A percentile compares a stretch with the other conserved stretches of the same genome.
Conservation (phyloP, 495 filamentous ascomycete species). For the Lophiotrema nucula region DNA sequence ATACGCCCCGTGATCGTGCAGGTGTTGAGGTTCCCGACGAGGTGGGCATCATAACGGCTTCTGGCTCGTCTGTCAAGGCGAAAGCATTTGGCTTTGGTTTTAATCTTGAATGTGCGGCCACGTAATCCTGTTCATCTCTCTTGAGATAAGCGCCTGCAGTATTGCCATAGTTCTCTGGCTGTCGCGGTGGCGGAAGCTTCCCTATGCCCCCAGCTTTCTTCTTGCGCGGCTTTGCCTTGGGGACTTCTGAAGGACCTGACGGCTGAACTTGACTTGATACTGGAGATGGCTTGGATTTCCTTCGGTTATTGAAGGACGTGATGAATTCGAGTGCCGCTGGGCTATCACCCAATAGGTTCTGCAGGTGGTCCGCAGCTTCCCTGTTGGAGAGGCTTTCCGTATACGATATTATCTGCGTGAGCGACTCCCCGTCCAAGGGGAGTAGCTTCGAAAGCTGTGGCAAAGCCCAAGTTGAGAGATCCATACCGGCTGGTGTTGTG, state of each 20-base stretch:
- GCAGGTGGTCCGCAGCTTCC: conserved; percentile 78
- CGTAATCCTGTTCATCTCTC: conserved; percentile 63
- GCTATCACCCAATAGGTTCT: conserved; percentile 83
- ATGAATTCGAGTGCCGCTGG: conserved; percentile 87
- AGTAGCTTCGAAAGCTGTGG: conserved; percentile 74
- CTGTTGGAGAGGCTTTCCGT: conserved; percentile 67
- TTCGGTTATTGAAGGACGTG: conserved; percentile 78
- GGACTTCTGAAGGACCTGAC: conserved; percentile 37
- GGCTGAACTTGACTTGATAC: conserved; percentile 31
- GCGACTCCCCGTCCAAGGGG: conserved; percentile 76
- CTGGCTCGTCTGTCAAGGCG: conserved; percentile 43
- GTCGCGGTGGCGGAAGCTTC: conserved; percentile 58
- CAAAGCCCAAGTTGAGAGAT: conserved; percentile 50
- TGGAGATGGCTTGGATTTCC: conserved; percentile 45
- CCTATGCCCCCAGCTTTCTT: conserved; percentile 59
- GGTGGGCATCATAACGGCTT: conserved; percentile 43
- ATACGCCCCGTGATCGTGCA: conserved; percentile 13
- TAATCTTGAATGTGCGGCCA: conserved; percentile 45
- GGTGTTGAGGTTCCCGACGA: conserved; percentile 16
- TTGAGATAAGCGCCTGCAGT: conserved; percentile 61
- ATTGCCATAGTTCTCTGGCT: conserved; percentile 59
- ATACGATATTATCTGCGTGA: conserved; percentile 80
- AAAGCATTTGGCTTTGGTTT: conserved; percentile 38
- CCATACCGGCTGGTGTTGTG: conserved; percentile 30
- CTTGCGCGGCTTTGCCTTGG: conserved; percentile 47